These are phyloP conservation scores for Ulota crispa DNA, from an alignment of 225 moss, liverwort and hornwort genomes.

Conservation along the genomic window DNA sequence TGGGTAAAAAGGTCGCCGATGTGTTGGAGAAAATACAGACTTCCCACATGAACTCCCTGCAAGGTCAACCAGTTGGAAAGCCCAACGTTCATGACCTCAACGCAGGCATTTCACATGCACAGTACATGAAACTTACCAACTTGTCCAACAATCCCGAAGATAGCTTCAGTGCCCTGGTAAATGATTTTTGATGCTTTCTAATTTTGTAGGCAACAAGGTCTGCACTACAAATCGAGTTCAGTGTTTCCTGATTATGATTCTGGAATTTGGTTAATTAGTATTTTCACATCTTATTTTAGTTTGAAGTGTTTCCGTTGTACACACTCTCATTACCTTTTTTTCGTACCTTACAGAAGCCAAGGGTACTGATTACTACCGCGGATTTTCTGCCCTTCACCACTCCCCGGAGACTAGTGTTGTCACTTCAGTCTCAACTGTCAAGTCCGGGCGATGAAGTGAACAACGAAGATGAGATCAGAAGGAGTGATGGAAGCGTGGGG, in stretches of 20 bases:
- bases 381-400: conserved; percentile 80
- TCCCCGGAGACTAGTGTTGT: conserved; percentile 73
- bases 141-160: conserved; percentile 45
- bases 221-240: background rate
- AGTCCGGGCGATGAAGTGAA: conserved; percentile 48
- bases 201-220: background rate
- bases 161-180: conserved; percentile 50
- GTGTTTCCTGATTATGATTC: background rate
- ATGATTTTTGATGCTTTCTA: background rate
- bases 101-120: conserved; percentile 39
- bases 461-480: conserved; percentile 33
- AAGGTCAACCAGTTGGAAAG: conserved; percentile 23
- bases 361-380: conserved; percentile 65
- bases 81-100: conserved; percentile 14
- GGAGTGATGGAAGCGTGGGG: conserved; percentile 24
- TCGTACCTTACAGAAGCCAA: conserved; percentile 53
- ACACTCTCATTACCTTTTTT: background rate
- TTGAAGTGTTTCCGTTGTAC: background rate
- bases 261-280: background rate
- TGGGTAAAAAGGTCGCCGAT: conserved; percentile 25
- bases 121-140: conserved; percentile 35
- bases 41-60: background rate
- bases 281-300: background rate
- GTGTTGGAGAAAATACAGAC: conserved; percentile 32
- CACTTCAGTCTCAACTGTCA: conserved; percentile 70